These are phyloP conservation scores for Vanrija humicola DNA, from an alignment of 1,284 basidiomycete species.

Conservation along the genomic window DNA sequence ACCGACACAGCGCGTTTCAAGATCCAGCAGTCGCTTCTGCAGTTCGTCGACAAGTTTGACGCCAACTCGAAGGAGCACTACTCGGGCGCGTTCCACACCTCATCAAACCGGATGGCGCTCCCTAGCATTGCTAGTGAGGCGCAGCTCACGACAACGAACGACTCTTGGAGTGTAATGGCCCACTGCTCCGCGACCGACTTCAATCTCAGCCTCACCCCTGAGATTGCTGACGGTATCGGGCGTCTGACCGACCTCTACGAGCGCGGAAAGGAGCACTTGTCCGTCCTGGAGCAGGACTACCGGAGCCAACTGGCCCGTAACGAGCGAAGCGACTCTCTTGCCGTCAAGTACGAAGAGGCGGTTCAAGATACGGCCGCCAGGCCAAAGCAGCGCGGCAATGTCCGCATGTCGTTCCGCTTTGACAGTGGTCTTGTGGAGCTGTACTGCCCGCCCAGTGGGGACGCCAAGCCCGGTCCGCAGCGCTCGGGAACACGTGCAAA, in stretches of 20 bases:
- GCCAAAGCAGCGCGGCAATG: conserved; percentile 43
- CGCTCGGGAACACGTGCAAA: too few species aligned
- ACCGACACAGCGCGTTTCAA: conserved; percentile 73
- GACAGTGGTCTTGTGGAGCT: conserved; percentile 60
- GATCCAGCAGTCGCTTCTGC: conserved; percentile 70
- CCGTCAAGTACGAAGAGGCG: conserved; percentile 25
- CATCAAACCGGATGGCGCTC: conserved; percentile 63
- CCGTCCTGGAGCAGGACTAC: conserved; percentile 56
- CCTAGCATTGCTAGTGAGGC: conserved; percentile 70
- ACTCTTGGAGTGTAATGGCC: conserved; percentile 61
- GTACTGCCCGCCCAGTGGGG: conserved; percentile 18
- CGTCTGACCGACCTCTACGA: conserved; percentile 79
- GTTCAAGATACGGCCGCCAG: neutral
- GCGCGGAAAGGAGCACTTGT: conserved; percentile 71
- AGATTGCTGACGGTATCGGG: conserved; percentile 72
- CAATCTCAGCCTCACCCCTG: conserved; percentile 75
- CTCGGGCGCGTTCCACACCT: conserved; percentile 63
- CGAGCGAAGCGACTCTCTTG: conserved; percentile 13
- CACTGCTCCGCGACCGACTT: conserved; percentile 78
- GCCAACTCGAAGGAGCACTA: conserved; percentile 68
- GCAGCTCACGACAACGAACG: conserved; percentile 58
- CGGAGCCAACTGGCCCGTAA: conserved; percentile 17
- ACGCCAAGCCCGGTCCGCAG: too few species aligned
- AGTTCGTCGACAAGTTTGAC: conserved; percentile 79
- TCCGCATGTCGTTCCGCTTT: conserved; percentile 73